These are phyloP conservation scores for Dipodascus albidus DNA, from an alignment of 805 yeast species.

Conservation along the genomic window DNA sequence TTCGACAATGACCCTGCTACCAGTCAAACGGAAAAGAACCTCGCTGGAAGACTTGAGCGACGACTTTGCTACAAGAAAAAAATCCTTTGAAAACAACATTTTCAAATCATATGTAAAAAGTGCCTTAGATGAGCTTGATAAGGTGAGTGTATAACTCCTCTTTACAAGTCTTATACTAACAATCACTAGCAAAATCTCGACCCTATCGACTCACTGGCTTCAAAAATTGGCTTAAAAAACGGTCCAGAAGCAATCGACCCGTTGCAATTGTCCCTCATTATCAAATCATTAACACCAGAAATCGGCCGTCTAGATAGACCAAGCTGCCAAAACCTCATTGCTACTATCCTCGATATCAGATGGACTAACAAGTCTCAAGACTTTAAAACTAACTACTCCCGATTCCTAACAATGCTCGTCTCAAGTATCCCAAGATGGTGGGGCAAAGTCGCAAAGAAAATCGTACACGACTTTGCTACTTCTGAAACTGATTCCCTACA, in stretches of 20 bases:
- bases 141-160: slow-evolving; percentile 26
- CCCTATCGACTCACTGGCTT: slow-evolving; percentile 47
- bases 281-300: slow-evolving; percentile 50
- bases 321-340: slow-evolving; percentile 40
- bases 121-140: slow-evolving; percentile 60
- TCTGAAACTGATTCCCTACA: slow-evolving; percentile 43
- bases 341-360: slow-evolving; percentile 46
- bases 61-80: not conserved
- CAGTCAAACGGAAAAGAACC: not conserved
- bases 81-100: slow-evolving; percentile 5
- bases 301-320: slow-evolving; percentile 54
- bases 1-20: not conserved
- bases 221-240: slow-evolving; percentile 41
- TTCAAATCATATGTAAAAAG: slow-evolving; percentile 39
- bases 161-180: slow-evolving; percentile 18
- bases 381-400: slow-evolving; percentile 47
- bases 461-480: slow-evolving; percentile 50
- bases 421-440: slow-evolving; percentile 87
- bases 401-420: slow-evolving; percentile 66
- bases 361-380: slow-evolving; percentile 44
- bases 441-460: slow-evolving; percentile 60
- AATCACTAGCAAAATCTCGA: slow-evolving; percentile 33
- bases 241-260: slow-evolving; percentile 44
- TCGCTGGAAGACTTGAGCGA: not conserved
- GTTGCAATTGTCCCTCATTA: slow-evolving; percentile 40